Base-by-base conservation (phyloP, 2,329 filamentous ascomycete genomes). In the Ophiocordyceps camponoti-floridani region DNA sequence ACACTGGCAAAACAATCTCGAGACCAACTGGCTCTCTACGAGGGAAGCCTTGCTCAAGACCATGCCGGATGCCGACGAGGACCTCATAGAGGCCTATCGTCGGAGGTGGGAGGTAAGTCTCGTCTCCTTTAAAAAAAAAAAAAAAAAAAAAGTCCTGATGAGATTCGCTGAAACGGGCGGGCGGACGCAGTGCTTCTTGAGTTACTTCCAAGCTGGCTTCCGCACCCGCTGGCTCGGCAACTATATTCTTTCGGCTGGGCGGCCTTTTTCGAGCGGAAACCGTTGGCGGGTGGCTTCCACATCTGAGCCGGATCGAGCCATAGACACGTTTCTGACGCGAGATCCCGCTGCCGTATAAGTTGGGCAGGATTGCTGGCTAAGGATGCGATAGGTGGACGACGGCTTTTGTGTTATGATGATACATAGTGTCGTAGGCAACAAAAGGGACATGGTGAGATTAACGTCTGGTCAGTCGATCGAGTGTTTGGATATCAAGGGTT, bases 41-140 rank as follows among this genome's bases (percentile, higher is more conserved):
- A 42, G 26, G 19, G 58, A 61, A 6, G 76, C 75, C 27, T 84
- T 83, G 56, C 68, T 79, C 4, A 54, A 56, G 6, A 63, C 63
- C 45, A 83, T 82, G 52, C 61, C 64, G 0, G 62, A 64, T 3
- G 77, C 80, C 69, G 69, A 64, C 1, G 67, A 78, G 42, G 68
- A 68, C 38, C 76, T 77, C 33, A 67, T 82, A 1, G 73, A 80
- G 40, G 67, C 82, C 2, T 85, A 84, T 54, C 70, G 69, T 53
- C 67, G 74, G 49, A 83, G 83, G 56, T 85, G 80, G 82, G 71
- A 82, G 66, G 71, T 73, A 53, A n/a, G n/a, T n/a, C n/a, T n/a
- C n/a, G n/a, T n/a, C n/a, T n/a, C n/a, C n/a, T n/a, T n/a, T n/a
- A n/a, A n/a, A n/a, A n/a, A n/a, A n/a, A n/a, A n/a, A n/a, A n/a